Evolutionary conservation across 805 yeast genomes (phyloP).

Genomic region (Metschnikowia cerradonensis): DNA sequence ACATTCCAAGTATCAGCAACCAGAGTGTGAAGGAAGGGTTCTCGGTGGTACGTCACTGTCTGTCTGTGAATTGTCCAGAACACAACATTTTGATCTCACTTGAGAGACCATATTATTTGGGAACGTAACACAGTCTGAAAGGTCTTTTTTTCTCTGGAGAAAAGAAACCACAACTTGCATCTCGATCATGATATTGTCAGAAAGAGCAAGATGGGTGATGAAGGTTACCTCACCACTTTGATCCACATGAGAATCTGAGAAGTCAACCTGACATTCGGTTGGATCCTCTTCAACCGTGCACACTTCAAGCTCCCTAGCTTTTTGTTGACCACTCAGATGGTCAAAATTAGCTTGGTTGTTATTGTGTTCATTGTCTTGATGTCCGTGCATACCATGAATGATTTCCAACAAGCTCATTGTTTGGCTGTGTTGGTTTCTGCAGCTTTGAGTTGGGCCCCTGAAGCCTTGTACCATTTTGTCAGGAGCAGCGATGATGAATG

Average conservation of each 20-base stretch:
- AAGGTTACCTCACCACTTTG: constrained; percentile 11
- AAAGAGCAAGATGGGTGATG: constrained; percentile 18
- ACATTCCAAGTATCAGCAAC: too few relatives aligned
- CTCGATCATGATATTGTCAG: constrained; percentile 17
- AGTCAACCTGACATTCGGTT: constrained; percentile 24
- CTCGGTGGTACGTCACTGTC: too few relatives aligned
- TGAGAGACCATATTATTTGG: constrained; percentile 94
- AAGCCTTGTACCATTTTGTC: constrained; percentile 46
- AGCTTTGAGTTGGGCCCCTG: constrained; percentile 93
- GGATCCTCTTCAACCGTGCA: constrained; percentile 21
- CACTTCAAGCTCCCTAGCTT: constrained; percentile 41
- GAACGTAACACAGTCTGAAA: constrained; percentile 98
- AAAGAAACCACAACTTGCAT: constrained; percentile 18
- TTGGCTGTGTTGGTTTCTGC: constrained; percentile 78
- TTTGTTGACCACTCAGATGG: constrained; percentile 40
- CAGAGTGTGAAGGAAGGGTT: too few relatives aligned
- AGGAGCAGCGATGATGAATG: too few relatives aligned
- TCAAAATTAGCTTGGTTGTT: constrained; percentile 44
- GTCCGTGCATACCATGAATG: constrained; percentile 30
- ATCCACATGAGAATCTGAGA: constrained; percentile 24
- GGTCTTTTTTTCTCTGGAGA: constrained; percentile 75
- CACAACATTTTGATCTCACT: constrained; percentile 27
- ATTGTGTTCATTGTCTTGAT: constrained; percentile 41
- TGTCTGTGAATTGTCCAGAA: too few relatives aligned
- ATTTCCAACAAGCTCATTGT: constrained; percentile 41